These are phyloP conservation scores for Achlya hypogyna DNA, from an alignment of 352 stramenopile species.

Conservation along the genomic window DNA sequence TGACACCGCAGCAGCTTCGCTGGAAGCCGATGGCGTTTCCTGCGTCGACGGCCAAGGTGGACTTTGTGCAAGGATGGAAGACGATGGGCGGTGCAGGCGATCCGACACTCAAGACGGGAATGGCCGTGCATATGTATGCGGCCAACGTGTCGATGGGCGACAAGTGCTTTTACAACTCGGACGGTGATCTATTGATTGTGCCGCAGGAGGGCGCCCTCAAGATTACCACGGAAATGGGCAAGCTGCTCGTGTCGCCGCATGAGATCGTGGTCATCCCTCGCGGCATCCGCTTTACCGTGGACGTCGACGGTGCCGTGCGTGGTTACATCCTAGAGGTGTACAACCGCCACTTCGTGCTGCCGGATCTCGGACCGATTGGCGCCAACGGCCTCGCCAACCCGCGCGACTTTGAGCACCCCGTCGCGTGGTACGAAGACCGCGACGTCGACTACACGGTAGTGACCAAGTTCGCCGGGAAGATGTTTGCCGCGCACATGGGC, in stretches of 20 bases:
- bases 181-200: slow-evolving; percentile 95
- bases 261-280: slow-evolving; percentile 94
- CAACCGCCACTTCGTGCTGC: slow-evolving; percentile 91
- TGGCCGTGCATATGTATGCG: slow-evolving; percentile 92
- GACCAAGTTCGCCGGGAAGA: slow-evolving; percentile 83
- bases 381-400: slow-evolving; percentile 94
- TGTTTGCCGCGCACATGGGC: slow-evolving; percentile 78
- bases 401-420: slow-evolving; percentile 89
- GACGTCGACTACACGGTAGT: slow-evolving; percentile 60
- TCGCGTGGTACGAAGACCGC: slow-evolving; percentile 82
- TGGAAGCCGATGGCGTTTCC: slow-evolving; percentile 83
- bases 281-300: slow-evolving; percentile 90
- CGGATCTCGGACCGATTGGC: slow-evolving; percentile 92
- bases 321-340: slow-evolving; percentile 95
- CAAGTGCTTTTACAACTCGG: slow-evolving; percentile 90
- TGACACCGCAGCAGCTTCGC: slow-evolving; percentile 87
- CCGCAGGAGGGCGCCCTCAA: slow-evolving; percentile 84
- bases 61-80: slow-evolving; percentile 85
- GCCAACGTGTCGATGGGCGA: slow-evolving; percentile 85
- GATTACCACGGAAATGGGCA: slow-evolving; percentile 91
- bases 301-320: slow-evolving; percentile 58
- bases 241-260: slow-evolving; percentile 73
- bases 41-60: slow-evolving; percentile 31
- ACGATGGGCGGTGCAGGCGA: slow-evolving; percentile 82
- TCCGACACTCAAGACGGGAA: slow-evolving; percentile 80